Conservation (phyloP, 139 green algal species). For the Micractinium sp. region DNA sequence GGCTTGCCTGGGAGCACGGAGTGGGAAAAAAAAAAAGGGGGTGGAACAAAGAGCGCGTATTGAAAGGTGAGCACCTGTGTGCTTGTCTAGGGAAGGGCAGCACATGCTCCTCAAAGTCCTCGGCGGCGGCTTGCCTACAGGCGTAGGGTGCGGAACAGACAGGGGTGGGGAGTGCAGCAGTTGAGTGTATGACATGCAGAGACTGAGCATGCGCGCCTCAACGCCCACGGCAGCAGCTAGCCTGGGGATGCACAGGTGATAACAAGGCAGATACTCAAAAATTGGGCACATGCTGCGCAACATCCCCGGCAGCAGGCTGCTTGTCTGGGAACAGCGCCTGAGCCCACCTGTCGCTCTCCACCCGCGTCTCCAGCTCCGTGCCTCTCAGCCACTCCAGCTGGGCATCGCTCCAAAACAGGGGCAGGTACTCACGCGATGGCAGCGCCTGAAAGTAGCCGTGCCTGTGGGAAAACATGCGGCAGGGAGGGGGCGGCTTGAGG, state of each 20-base stretch:
- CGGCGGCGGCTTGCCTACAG: constrained; percentile 46
- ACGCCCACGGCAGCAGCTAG: no score
- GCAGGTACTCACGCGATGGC: constrained; percentile 67
- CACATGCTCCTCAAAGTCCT: constrained; percentile 66
- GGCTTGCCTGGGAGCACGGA: constrained; percentile 32
- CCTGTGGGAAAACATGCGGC: constrained; percentile 41
- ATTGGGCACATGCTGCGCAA: constrained; percentile 51
- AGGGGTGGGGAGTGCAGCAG: not conserved
- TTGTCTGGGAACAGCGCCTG: not conserved
- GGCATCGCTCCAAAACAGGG: constrained; percentile 73
- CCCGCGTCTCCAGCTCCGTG: constrained; percentile 56
- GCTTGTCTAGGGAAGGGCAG: constrained; percentile 49
- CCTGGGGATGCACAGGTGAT: no score
- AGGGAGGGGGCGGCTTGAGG: no score
- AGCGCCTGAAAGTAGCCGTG: constrained; percentile 69
- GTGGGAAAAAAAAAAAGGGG: not conserved
- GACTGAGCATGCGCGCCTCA: no score
- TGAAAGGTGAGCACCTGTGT: constrained; percentile 15
- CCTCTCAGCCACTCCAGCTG: constrained; percentile 64
- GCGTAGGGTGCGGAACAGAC: not conserved
- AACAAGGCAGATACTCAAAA: no score
- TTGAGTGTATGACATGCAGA: no score
- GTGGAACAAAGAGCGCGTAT: no score
- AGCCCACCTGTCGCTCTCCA: constrained; percentile 44
- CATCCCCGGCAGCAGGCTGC: constrained; percentile 54